Evolutionary conservation across 805 yeast species (phyloP).

Genomic region (Schwanniomyces yamadae): DNA sequence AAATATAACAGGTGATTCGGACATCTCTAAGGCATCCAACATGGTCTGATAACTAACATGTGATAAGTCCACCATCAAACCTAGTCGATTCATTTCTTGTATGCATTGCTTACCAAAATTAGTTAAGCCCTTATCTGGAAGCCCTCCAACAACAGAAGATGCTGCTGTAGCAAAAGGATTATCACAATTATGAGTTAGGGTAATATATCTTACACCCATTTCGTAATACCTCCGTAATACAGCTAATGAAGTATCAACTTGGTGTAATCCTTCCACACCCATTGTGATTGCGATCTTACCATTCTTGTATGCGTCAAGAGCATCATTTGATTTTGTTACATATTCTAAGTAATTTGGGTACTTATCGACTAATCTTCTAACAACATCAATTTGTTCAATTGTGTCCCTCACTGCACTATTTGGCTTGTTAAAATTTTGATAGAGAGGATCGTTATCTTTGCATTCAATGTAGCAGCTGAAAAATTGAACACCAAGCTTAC

Average conservation of each 20-base stretch:
- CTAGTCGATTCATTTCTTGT: conserved; percentile 50
- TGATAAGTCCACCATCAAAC: conserved; percentile 52
- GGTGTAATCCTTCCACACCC: conserved; percentile 58
- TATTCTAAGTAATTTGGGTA: conserved; percentile 40
- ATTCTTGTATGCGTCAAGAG: conserved; percentile 30
- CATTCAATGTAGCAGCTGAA: conserved; percentile 51
- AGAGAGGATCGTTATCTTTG: conserved; percentile 37
- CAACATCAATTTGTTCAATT: conserved; percentile 53
- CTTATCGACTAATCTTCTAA: conserved; percentile 42
- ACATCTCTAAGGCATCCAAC: conserved; percentile 40
- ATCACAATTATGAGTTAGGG: conserved; percentile 56
- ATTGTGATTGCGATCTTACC: conserved; percentile 45
- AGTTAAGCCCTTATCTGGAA: conserved; percentile 44
- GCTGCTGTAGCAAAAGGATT: conserved; percentile 60
- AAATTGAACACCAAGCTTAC: conserved; percentile 50
- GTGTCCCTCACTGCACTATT: conserved; percentile 51
- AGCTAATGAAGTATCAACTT: conserved; percentile 48
- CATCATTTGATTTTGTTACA: conserved; percentile 43
- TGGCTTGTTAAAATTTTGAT: conserved; percentile 44
- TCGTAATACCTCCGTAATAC: conserved; percentile 49
- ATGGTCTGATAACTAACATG: conserved; percentile 51
- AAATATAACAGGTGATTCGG: conserved; percentile 48
- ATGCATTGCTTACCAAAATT: conserved; percentile 41
- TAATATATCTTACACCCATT: conserved; percentile 53
- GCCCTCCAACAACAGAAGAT: conserved; percentile 45